Conservation (phyloP, 257 asterid species). For the Forsythia suspensa region DNA sequence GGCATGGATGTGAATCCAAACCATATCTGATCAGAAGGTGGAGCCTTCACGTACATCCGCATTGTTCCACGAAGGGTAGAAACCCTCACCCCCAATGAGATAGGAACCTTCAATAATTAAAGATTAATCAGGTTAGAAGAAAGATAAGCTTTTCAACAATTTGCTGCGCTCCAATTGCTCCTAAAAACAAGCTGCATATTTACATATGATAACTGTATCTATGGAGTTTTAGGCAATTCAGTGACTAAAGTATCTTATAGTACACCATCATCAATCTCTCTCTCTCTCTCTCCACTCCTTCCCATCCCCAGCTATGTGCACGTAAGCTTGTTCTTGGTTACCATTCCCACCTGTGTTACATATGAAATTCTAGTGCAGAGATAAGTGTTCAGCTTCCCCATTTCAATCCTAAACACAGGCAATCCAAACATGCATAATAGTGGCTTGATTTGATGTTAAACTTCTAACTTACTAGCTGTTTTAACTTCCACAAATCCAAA, state of each 20-base stretch:
- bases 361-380: not conserved
- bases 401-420: not conserved
- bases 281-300: not conserved
- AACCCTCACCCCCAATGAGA: conserved; percentile 68
- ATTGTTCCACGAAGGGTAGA: conserved; percentile 84
- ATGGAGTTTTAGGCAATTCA: not conserved
- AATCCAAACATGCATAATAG: not conserved
- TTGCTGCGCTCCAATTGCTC: conserved; percentile 5
- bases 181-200: conserved; percentile 2
- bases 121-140: conserved; percentile 26
- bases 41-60: conserved; percentile 76
- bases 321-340: not conserved
- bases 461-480: too few relatives aligned
- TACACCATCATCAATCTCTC: not conserved
- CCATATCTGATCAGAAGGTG: conserved; percentile 98
- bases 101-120: conserved; percentile 69
- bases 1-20: conserved; percentile 91
- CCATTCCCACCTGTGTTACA: not conserved
- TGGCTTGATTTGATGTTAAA: not conserved
- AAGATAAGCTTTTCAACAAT: not conserved
- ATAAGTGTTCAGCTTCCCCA: not conserved
- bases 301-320: not conserved
- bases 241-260: not conserved
- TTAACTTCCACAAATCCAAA: not conserved
- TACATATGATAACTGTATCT: not conserved